Base-by-base conservation (phyloP, 208 protist species). In the Acanthamoeba pearcei region DNA sequence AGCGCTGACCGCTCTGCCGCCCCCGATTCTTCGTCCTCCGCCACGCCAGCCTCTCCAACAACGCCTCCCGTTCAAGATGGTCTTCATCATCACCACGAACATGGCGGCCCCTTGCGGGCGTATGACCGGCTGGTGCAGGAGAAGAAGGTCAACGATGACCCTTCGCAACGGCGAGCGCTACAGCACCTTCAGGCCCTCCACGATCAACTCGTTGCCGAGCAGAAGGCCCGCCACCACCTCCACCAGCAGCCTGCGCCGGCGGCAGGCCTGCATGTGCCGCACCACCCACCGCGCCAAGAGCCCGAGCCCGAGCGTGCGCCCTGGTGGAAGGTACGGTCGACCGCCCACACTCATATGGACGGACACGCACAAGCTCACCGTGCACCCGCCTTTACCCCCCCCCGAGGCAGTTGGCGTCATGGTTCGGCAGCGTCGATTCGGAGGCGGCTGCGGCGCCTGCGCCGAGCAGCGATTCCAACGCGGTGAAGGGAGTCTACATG, bases 401-500 rank as follows among this genome's bases (percentile, higher is more conserved):
- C 22, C 0, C 62, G 32, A 42, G 68, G 15, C 46, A 85, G 76
- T 42, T 88, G 46, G 51, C 80, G 5, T 88, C 80, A 13, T 88
- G 80, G 80, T 88, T 88, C 35, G 80, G 80, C 53, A 17, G 27
- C 53, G 27, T 35, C 51, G 22, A 5, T 5, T 24, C 19, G 3
- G 80, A 64, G 29, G 19, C 9, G 17, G n/a, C 24, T 15, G 49
- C 3, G 29, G n/a, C 38, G 53, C 2, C 42, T 15, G 3, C 17
- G 64, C 24, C 60, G 6, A 19, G 60, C 22, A 66, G 22, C 19
- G 42, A 53, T 24, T 42, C 46, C 12, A n/a, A 60, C 17, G 64
- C 88, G 35, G 91, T 95, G 38, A 98, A 98, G 90, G 98, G 98
- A 1, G 89, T 99, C 22, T 99, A 99, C 94, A 97, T 99, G 3